Evolutionary conservation across 2,329 filamentous ascomycete genomes (phyloP).

Genomic region (Zasmidium angulare): DNA sequence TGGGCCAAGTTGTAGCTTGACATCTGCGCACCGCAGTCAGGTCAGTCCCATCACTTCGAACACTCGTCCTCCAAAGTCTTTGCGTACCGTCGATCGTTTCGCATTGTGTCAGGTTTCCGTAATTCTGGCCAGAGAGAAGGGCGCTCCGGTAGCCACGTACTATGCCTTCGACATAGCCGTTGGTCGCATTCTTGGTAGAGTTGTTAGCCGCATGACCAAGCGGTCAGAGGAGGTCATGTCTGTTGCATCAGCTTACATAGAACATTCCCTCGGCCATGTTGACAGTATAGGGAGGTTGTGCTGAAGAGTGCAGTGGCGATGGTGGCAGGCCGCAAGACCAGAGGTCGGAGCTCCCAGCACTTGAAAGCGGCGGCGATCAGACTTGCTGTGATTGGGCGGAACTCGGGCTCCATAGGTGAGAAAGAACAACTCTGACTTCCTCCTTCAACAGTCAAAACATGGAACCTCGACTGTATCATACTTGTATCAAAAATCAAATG

Average conservation of each 20-base stretch:
- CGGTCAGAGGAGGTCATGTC: slow-evolving; percentile 12
- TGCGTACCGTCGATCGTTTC: slow-evolving; percentile 87
- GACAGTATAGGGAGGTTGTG: slow-evolving; percentile 14
- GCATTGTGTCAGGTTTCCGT: slow-evolving; percentile 95
- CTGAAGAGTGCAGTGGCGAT: slow-evolving; percentile 1
- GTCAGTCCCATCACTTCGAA: slow-evolving; percentile 11
- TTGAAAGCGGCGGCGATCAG: background rate
- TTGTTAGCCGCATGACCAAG: slow-evolving; percentile 26
- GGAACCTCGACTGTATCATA: background rate
- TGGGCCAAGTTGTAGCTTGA: slow-evolving; percentile 95
- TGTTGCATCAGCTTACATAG: slow-evolving; percentile 19
- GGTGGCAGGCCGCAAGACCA: too few species aligned
- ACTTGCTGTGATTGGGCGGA: background rate
- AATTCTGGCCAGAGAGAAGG: slow-evolving; percentile 85
- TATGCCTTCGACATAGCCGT: slow-evolving; percentile 93
- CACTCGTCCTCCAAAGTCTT: background rate
- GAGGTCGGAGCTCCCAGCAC: background rate
- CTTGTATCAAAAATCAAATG: background rate
- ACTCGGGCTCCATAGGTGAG: background rate
- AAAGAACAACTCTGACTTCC: background rate
- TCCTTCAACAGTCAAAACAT: background rate
- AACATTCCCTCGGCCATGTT: slow-evolving; percentile 49
- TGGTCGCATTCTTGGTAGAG: slow-evolving; percentile 48
- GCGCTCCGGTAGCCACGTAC: slow-evolving; percentile 95
- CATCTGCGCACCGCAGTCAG: slow-evolving; percentile 60